Conservation (phyloP, 2,329 filamentous ascomycete species). For the Ophiocordyceps camponoti-floridani region DNA sequence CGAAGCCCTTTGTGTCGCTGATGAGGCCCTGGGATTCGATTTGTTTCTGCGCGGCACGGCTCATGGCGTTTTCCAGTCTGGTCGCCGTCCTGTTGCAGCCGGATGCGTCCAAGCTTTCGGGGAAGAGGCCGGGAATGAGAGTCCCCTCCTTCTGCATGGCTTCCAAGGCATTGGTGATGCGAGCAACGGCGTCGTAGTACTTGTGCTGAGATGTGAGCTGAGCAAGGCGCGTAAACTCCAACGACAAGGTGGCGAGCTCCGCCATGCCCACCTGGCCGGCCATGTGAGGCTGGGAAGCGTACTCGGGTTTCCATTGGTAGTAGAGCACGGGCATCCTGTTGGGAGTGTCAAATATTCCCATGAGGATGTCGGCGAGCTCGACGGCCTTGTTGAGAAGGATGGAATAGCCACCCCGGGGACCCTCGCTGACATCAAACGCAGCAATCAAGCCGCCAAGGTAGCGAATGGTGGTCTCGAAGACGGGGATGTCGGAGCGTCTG, state of each 20-base stretch:
- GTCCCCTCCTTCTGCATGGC: conserved; percentile 54
- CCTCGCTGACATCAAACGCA: conserved; percentile 72
- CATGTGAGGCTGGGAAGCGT: conserved; percentile 42
- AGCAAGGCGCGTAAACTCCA: conserved; percentile 81
- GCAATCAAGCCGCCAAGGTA: conserved; percentile 75
- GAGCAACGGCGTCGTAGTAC: conserved; percentile 80
- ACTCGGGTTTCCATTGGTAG: conserved; percentile 58
- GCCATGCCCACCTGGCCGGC: conserved; percentile 41
- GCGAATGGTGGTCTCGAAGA: conserved; percentile 84
- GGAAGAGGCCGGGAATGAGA: conserved; percentile 62
- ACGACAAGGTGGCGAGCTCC: conserved; percentile 62
- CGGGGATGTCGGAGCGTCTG: conserved; percentile 50
- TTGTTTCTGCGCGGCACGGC: conserved; percentile 16
- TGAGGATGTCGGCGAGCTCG: conserved; percentile 64
- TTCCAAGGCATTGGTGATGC: conserved; percentile 66
- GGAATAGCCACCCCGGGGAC: conserved; percentile 33
- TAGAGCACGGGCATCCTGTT: conserved; percentile 81
- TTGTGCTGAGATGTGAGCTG: conserved; percentile 66
- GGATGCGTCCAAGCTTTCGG: conserved; percentile 57
- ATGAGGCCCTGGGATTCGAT: conserved; percentile 13
- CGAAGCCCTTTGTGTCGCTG: conserved; percentile 11
- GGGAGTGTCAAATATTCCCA: conserved; percentile 75
- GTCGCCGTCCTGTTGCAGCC: conserved; percentile 50
- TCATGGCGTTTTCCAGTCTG: conserved; percentile 10
- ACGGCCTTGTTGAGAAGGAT: conserved; percentile 61